Evolutionary conservation across 441 rosid genomes (phyloP).

Genomic region (Populus tomentosa): DNA sequence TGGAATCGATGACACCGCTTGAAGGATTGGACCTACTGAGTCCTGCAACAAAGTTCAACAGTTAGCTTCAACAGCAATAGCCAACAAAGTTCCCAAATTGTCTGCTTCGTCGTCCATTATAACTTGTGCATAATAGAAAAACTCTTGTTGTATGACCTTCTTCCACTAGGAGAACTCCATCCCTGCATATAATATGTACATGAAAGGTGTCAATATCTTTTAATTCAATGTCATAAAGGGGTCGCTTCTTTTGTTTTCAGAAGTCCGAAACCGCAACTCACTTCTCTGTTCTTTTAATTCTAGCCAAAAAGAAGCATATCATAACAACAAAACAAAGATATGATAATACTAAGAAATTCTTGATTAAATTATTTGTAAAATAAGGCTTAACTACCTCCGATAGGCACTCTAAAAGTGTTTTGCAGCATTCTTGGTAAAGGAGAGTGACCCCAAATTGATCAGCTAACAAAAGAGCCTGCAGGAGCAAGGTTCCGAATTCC

Average conservation of each 20-base stretch:
- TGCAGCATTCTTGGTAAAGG: slow-evolving; percentile 98
- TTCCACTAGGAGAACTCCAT: slow-evolving; percentile 89
- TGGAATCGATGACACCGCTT: slow-evolving; percentile 72
- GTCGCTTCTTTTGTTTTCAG: slow-evolving; percentile 71
- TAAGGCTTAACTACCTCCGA: slow-evolving; percentile 69
- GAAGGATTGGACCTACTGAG: slow-evolving; percentile 82
- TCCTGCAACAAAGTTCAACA: slow-evolving; percentile 96
- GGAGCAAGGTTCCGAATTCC: slow-evolving; percentile 68
- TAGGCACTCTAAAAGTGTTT: slow-evolving; percentile 79
- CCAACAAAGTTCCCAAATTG: slow-evolving; percentile 60
- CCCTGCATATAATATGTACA: slow-evolving; percentile 99
- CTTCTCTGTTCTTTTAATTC: slow-evolving; percentile 61
- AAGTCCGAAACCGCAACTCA: slow-evolving; percentile 61
- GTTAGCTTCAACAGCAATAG: slow-evolving; percentile 58
- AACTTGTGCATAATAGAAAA: slow-evolving; percentile 95
- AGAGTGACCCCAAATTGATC: slow-evolving; percentile 81
- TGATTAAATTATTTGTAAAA: slow-evolving; percentile 13
- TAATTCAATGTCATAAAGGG: slow-evolving; percentile 45
- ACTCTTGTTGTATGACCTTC: slow-evolving; percentile 78
- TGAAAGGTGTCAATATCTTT: slow-evolving; percentile 79
- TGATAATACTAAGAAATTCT: slow-evolving; percentile 11
- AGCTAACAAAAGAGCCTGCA: slow-evolving; percentile 81
- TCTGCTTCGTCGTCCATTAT: slow-evolving; percentile 93
- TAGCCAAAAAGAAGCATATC: slow-evolving; percentile 46
- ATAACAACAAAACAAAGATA: slow-evolving; percentile 29